A percentile compares a stretch with the other conserved stretches of the same genome.
phyloP scores from a whole-genome alignment of 306 rosid species.

The Gynostemma pentaphyllum region DNA sequence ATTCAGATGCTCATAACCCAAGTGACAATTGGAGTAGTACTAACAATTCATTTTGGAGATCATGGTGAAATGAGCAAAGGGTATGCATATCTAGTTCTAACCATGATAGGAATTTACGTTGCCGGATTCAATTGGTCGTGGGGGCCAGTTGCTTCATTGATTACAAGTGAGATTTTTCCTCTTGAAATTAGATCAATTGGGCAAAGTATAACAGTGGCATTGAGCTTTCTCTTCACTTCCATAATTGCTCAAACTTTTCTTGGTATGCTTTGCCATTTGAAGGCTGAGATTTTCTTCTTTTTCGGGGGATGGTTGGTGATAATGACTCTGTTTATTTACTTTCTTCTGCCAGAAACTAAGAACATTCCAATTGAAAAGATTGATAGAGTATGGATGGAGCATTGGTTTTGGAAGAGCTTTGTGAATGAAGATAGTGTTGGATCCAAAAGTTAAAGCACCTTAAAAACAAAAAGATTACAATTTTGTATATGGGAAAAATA shows the following conservation, averaged over 20 bases:
- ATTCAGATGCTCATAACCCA: conserved; percentile 29
- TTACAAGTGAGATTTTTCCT: conserved; percentile 39
- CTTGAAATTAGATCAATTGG: conserved; percentile 30
- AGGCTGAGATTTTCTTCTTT: conserved; percentile 35
- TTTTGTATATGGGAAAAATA: too few relatives aligned
- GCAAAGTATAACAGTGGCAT: conserved; percentile 40
- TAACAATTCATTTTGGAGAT: conserved; percentile 24
- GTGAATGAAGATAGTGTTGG: background rate
- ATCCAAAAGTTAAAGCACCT: background rate
- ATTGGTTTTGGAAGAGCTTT: conserved; percentile 40
- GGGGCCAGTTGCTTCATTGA: conserved; percentile 34
- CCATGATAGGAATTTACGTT: conserved; percentile 26
- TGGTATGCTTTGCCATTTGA: conserved; percentile 34
- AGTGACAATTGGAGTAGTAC: conserved; percentile 20
- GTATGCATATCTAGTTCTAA: conserved; percentile 24
- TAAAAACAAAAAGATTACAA: background rate
- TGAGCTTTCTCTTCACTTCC: conserved; percentile 36
- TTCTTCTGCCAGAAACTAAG: conserved; percentile 19
- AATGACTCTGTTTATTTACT: conserved; percentile 30
- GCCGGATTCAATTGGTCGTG: conserved; percentile 42
- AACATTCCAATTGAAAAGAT: conserved; percentile 22
- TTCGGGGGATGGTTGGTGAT: conserved; percentile 45
- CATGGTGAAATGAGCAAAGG: conserved; percentile 28
- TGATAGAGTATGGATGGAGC: conserved; percentile 35
- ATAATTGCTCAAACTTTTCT: conserved; percentile 34